Percentiles rank a stretch among this genome's conserved stretches.
Evolutionary conservation across 2,329 filamentous ascomycete genomes (phyloP).

Genomic region (Penicillium sp.): DNA sequence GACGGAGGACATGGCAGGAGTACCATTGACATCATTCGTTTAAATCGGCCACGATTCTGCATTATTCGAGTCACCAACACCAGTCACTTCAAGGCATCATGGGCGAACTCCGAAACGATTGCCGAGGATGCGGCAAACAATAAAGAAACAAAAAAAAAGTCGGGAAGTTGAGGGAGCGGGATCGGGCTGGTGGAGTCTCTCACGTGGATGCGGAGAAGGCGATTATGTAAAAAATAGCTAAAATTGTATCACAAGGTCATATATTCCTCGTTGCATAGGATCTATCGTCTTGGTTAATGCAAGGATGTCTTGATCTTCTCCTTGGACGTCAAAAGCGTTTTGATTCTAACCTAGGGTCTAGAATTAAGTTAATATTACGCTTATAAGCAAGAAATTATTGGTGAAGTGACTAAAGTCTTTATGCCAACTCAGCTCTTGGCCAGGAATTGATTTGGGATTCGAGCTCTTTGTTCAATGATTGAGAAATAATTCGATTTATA

Average conservation of each 20-base stretch:
- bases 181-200: slow-evolving; percentile 21
- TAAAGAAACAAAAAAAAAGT: slow-evolving; percentile 26
- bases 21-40: slow-evolving; percentile 27
- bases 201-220: slow-evolving; percentile 27
- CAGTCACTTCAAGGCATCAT: slow-evolving; percentile 20
- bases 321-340: not conserved
- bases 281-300: not conserved
- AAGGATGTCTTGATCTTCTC: not conserved
- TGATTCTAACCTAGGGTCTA: not conserved
- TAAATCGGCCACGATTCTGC: slow-evolving; percentile 23
- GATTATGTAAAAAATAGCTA: slow-evolving; percentile 21
- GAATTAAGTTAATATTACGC: too few species aligned
- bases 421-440: not conserved
- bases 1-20: slow-evolving; percentile 39
- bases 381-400: too few species aligned
- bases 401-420: not conserved
- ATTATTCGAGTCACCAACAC: slow-evolving; percentile 16
- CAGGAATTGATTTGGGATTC: not conserved
- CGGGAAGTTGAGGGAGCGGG: slow-evolving; percentile 25
- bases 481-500: not conserved
- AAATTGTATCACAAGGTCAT: not conserved
- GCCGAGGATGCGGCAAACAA: slow-evolving; percentile 18
- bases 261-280: slow-evolving; percentile 36
- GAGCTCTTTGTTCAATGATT: not conserved
- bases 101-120: slow-evolving; percentile 10